A percentile compares a stretch with the other conserved stretches of the same genome.
These are phyloP conservation scores for Termitomyces sp. DNA, from an alignment of 768 basidiomycete genomes.

Conservation along the genomic window DNA sequence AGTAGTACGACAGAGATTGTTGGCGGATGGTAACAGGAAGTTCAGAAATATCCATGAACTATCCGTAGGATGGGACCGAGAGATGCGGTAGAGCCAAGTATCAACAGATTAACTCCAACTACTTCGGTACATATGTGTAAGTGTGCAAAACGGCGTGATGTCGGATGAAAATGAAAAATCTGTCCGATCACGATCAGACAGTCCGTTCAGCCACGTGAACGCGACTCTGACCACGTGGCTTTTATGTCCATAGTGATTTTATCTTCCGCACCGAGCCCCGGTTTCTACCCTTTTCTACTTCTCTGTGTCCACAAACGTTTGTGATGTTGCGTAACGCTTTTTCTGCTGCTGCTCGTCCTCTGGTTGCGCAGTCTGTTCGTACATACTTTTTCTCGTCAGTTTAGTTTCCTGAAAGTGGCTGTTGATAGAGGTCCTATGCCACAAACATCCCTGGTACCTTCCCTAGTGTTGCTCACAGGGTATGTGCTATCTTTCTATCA, in stretches of 20 bases:
- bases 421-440: conserved; percentile 49
- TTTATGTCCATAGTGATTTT: conserved; percentile 1
- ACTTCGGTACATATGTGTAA: too few relatives aligned
- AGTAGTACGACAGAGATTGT: conserved; percentile 49
- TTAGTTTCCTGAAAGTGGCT: background rate
- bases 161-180: background rate
- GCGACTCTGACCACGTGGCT: conserved; percentile 12
- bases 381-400: background rate
- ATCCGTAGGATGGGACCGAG: background rate
- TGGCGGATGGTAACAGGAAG: conserved; percentile 27
- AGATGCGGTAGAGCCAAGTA: background rate
- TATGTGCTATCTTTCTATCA: conserved; percentile 28
- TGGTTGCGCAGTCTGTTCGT: conserved; percentile 46
- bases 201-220: conserved; percentile 6
- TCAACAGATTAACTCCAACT: too few relatives aligned
- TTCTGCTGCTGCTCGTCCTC: conserved; percentile 49
- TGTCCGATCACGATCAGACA: background rate
- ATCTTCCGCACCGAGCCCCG: conserved; percentile 20
- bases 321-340: conserved; percentile 67
- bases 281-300: conserved; percentile 18
- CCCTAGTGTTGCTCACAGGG: conserved; percentile 68
- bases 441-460: conserved; percentile 78
- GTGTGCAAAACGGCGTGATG: background rate
- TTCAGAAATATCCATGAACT: conserved; percentile 31
- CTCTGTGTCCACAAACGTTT: conserved; percentile 25